Conservation (phyloP, 2,329 filamentous ascomycete genomes). For the Botrytis hyacinthi region DNA sequence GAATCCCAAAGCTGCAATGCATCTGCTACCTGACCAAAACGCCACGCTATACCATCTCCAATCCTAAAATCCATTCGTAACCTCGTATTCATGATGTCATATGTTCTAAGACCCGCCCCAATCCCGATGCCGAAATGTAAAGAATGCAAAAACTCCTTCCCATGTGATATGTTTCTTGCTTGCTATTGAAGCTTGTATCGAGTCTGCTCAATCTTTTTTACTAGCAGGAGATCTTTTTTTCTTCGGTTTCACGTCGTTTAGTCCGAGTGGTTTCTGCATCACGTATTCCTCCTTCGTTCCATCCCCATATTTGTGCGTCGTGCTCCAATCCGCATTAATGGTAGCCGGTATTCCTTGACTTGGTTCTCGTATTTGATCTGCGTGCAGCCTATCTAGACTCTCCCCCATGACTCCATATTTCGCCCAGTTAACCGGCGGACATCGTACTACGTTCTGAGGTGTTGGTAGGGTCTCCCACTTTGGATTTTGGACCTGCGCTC, state of each 20-base stretch:
- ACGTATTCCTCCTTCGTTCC: slow-evolving; percentile 32
- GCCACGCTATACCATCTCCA: slow-evolving; percentile 10
- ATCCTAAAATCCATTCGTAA: slow-evolving; percentile 11
- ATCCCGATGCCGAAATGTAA: slow-evolving; percentile 10
- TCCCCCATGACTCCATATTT: slow-evolving; percentile 91
- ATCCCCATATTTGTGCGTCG: slow-evolving; percentile 43
- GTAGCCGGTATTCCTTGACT: slow-evolving; percentile 52
- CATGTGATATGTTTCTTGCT: background rate
- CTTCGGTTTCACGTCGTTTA: slow-evolving; percentile 34
- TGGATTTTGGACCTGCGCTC: slow-evolving; percentile 7
- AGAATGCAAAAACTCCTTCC: slow-evolving; percentile 1
- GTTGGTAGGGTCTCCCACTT: slow-evolving; percentile 66
- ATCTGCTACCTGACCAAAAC: slow-evolving; percentile 9
- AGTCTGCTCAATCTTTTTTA: background rate
- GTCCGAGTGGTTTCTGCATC: slow-evolving; percentile 5
- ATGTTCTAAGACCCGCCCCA: background rate
- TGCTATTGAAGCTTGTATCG: background rate
- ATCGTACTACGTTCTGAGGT: slow-evolving; percentile 79
- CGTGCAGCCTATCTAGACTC: slow-evolving; percentile 78
- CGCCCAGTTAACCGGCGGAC: slow-evolving; percentile 89
- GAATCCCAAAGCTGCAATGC: background rate
- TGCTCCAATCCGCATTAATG: slow-evolving; percentile 46
- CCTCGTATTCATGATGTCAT: slow-evolving; percentile 13
- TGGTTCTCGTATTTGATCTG: slow-evolving; percentile 70
- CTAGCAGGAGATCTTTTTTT: slow-evolving; percentile 41